phyloP scores from a whole-genome alignment of 2,329 filamentous ascomycete species.

The Cytospora schulzeri region DNA sequence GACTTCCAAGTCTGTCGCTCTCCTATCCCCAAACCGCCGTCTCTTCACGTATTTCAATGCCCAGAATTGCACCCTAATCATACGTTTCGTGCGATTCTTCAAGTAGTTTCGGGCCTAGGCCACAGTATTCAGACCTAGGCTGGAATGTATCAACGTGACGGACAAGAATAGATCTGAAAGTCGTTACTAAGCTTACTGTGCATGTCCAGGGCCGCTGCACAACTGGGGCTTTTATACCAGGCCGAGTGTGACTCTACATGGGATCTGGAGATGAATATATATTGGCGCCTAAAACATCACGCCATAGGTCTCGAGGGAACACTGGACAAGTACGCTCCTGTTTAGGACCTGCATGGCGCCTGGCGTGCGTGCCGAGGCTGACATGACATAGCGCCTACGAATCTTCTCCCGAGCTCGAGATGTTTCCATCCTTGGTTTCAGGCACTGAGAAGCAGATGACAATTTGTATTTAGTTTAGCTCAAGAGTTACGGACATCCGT shows the following conservation, averaged over 20 bases:
- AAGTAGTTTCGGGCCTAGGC: too few relatives aligned
- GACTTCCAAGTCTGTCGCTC: background rate
- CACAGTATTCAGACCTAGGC: too few relatives aligned
- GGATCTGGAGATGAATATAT: background rate
- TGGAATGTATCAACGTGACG: too few relatives aligned
- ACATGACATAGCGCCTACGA: background rate
- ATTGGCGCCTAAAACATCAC: too few relatives aligned
- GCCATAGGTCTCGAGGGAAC: background rate
- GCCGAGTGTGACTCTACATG: background rate
- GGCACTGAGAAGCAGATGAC: too few relatives aligned
- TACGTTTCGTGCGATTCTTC: background rate
- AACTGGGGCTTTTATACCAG: background rate
- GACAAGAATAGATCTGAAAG: too few relatives aligned
- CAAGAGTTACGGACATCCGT: background rate
- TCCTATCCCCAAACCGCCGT: too few relatives aligned
- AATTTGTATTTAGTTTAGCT: background rate
- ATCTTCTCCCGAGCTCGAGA: background rate
- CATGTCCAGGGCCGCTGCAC: too few relatives aligned
- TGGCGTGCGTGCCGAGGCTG: background rate
- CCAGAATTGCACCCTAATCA: background rate
- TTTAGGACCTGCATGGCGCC: background rate
- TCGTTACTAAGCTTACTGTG: too few relatives aligned
- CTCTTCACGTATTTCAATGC: too few relatives aligned
- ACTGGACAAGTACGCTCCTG: too few relatives aligned
- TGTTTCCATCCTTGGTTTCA: too few relatives aligned